Conservation (phyloP, 176 grass and related monocot genomes). For the Carex kokanica region DNA sequence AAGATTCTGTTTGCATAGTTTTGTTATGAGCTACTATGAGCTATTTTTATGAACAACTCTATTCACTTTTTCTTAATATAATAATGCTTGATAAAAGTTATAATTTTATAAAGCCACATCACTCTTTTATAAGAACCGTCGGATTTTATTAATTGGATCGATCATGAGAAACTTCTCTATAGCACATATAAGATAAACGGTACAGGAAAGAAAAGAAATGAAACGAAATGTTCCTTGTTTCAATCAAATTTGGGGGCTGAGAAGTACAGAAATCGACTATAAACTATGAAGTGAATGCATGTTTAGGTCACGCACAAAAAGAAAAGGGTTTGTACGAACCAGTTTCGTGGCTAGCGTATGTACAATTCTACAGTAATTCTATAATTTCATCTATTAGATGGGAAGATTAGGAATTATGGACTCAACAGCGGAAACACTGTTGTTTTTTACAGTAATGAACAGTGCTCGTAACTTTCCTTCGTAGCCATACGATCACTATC, state of each 20-base stretch:
- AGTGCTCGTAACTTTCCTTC: not conserved
- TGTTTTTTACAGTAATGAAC: not conserved
- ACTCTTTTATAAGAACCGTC: not conserved
- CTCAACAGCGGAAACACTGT: constrained; percentile 1
- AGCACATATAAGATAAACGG: not conserved
- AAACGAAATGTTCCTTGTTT: not conserved
- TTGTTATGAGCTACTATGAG: not conserved
- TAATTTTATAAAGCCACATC: not conserved
- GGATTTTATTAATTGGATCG: not conserved
- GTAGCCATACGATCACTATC: not conserved
- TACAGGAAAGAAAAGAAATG: not conserved
- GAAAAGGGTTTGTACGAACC: no score
- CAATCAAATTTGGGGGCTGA: not conserved
- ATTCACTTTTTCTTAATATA: not conserved
- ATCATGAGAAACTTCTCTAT: not conserved
- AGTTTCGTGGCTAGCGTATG: not conserved
- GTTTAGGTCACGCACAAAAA: not conserved
- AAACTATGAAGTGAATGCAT: not conserved
- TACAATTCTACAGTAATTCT: not conserved
- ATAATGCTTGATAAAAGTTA: not conserved
- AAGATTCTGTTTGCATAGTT: not conserved
- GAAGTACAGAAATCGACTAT: not conserved
- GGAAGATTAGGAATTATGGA: not conserved
- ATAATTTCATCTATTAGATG: not conserved
- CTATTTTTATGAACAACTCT: not conserved